These are phyloP conservation scores for Salix exigua DNA, from an alignment of 345 rosid species.

Conservation along the genomic window DNA sequence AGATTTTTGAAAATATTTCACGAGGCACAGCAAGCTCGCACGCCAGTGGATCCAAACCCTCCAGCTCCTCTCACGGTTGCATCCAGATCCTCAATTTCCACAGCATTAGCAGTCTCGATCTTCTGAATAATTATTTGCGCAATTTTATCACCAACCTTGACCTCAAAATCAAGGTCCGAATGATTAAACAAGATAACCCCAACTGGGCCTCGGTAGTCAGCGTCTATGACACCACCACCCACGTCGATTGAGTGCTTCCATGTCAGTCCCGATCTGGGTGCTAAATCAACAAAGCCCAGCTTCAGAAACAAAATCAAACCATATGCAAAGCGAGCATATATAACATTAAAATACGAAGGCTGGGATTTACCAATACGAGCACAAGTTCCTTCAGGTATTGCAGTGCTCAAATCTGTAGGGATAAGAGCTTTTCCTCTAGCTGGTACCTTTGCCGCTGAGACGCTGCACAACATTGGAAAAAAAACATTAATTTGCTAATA, in stretches of 20 bases:
- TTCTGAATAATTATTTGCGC: slow-evolving; percentile 74
- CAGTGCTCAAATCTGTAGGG: slow-evolving; percentile 72
- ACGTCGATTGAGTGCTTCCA: slow-evolving; percentile 78
- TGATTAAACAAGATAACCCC: slow-evolving; percentile 73
- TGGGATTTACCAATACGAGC: slow-evolving; percentile 55
- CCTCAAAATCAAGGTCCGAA: slow-evolving; percentile 59
- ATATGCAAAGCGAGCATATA: no score
- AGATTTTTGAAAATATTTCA: accelerated
- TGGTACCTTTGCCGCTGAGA: slow-evolving; percentile 58
- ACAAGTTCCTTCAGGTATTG: slow-evolving; percentile 65
- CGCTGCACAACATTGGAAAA: slow-evolving; percentile 28
- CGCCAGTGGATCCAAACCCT: slow-evolving; percentile 85
- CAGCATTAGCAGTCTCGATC: slow-evolving; percentile 61
- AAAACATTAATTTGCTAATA: background rate
- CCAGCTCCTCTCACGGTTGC: slow-evolving; percentile 66
- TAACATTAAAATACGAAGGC: background rate
- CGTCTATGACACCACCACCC: slow-evolving; percentile 82
- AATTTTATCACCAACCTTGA: slow-evolving; percentile 58
- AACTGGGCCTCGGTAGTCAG: slow-evolving; percentile 71
- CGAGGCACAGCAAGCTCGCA: slow-evolving; percentile 12
- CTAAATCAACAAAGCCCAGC: slow-evolving; percentile 5
- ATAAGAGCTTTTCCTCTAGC: slow-evolving; percentile 79
- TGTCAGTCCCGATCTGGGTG: slow-evolving; percentile 75
- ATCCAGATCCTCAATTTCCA: slow-evolving; percentile 70
- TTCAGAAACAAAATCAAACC: background rate